Evolutionary conservation across 495 filamentous ascomycete genomes (phyloP), one percentile per base, ranked within the genome.

Genomic region (Margaritispora aquatica): DNA sequence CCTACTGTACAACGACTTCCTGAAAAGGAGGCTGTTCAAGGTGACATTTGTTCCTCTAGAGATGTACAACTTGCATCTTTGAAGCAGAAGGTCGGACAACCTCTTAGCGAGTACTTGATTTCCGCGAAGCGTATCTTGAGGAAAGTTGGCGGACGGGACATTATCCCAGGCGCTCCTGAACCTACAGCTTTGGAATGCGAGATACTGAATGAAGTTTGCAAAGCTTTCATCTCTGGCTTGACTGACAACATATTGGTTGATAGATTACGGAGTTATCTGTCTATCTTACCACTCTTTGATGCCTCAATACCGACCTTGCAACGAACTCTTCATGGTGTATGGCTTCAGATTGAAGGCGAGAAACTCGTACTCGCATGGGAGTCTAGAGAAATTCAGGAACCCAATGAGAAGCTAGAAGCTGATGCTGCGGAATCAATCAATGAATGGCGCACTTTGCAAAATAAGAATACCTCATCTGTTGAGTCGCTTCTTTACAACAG

Each of bases 271-370:
- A 64, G 55, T 1, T 76, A 74, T 51, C 64, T 64, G 41, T 80
- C 75, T 2, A 65, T 82, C 11, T 58, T 58, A 7, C 63, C 63
- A 17, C 58, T 68, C 1, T 65, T 65, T 26, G 51, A 63, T 7
- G 23, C 56, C 9, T 57, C 54, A 20, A 61, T 71, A 51, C 57
- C 66, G 50, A 15, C 24, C 3, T n/a, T 55, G 2, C 60, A 47
- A 29, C 73, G 77, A 19, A 77, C 78, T 2, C 76, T 84, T 0
- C 58, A 64, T 21, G 77, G 79, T 0, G 69, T 76, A 1, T 67
- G 73, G 51, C 73, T 63, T n/a, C 75, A 82, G 31, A 61, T 75
- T 4, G 81, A 84, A 55, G 80, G 80, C 19, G 80, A 82, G 59
- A 60, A 64, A 7, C 63, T 80, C 27, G 69, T 72, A 5, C 61